phyloP scores from a whole-genome alignment of 306 rosid genomes.

The Cucumis hystrix region DNA sequence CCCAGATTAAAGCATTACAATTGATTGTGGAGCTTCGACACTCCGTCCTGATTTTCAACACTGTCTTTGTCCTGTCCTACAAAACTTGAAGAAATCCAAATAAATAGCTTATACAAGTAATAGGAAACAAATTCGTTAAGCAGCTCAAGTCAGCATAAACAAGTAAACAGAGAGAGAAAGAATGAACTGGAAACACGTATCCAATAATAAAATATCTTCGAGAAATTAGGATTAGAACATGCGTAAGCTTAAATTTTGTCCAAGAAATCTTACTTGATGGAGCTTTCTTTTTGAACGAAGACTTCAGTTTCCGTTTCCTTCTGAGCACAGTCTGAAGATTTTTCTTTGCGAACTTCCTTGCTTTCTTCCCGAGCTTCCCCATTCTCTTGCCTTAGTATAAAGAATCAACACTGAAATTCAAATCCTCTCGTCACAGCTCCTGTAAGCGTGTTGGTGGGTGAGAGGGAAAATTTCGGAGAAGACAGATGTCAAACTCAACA shows the following conservation, averaged over 20 bases:
- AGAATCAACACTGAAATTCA: background rate
- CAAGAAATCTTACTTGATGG: constrained; percentile 47
- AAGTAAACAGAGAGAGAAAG: background rate
- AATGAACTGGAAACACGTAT: background rate
- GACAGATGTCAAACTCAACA: background rate
- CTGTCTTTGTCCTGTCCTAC: constrained; percentile 23
- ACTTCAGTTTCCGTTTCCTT: constrained; percentile 51
- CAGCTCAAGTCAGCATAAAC: background rate
- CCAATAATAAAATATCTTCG: background rate
- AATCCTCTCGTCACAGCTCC: background rate
- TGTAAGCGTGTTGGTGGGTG: background rate
- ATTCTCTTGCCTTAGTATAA: constrained; percentile 9
- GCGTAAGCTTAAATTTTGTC: background rate
- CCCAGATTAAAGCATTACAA: constrained; percentile 27
- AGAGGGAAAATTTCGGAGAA: background rate
- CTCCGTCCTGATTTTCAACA: constrained; percentile 30
- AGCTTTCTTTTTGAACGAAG: constrained; percentile 69
- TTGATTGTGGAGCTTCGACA: constrained; percentile 25
- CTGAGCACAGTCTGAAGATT: constrained; percentile 70
- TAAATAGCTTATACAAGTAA: background rate
- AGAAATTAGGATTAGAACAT: background rate
- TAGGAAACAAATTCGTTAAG: background rate
- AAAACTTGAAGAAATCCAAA: constrained; percentile 8
- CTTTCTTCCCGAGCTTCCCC: constrained; percentile 91
- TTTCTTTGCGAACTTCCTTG: constrained; percentile 87